Base-by-base conservation (phyloP, 1,139 yeast species). In the Taiozyma sp. region DNA sequence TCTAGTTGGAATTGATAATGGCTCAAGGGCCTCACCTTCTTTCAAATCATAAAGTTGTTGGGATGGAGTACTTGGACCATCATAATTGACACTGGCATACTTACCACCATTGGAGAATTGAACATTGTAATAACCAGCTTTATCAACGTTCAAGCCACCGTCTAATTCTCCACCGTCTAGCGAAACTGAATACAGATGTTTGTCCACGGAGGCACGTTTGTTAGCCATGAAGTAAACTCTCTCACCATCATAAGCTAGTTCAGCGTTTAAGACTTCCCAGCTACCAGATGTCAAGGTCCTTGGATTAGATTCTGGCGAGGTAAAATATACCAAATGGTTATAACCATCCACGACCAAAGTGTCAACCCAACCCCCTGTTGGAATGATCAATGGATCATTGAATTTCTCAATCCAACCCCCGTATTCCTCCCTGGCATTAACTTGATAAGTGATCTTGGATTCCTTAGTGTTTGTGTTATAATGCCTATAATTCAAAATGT, bases 11-110 rank as follows among this genome's bases (percentile, higher is more conserved):
- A 62, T 34, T 63, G 70, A 23, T 67, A 73, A 27, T 56, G 62
- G 29, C 10, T 47, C 27, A 2, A 52, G 2, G 51, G 64, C 51
- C 71, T 64, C 48, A 67, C 67, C 24, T 56, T 67, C 47, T 4
- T 47, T 44, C 10, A 53, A 23, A 7, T 45, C 29, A 23, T 51
- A 43, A 2, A 61, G 3, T 10, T 53, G 43, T 22, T 56, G 56
- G 6, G 79, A 74, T 8, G 96, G 96, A 16, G 80, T 68, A 1
- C 66, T 68, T 0, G 96, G 96, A 0, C 96, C 95, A 30, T 66
- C 59, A 61, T 86, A 84, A 16, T 68, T 65, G 41, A 89, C 64
- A 14, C 77, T 64, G 12, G 81, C 76, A 60, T 72, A 85, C 50
- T 80, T 79, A 8, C 83, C 87, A 51, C 75, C 76, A 1, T 74